Evolutionary conservation across 768 basidiomycete species (phyloP).

Genomic region (Coprinellus micaceus): DNA sequence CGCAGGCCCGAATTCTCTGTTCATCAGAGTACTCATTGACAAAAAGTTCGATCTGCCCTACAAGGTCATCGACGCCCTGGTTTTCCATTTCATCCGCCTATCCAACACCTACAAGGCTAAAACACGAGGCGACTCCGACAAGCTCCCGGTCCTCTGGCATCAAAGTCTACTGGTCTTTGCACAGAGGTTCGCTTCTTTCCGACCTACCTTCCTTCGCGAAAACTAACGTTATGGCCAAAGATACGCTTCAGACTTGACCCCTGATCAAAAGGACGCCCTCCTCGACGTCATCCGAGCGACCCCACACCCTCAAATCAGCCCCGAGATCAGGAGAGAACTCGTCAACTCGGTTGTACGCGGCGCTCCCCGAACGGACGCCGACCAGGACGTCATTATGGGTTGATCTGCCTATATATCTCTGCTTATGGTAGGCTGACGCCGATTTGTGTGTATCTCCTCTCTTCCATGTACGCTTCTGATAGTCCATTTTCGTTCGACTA

Average conservation of each 20-base stretch:
- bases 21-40: slow-evolving; percentile 94
- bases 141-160: slow-evolving; percentile 97
- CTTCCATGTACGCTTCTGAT: too few relatives aligned
- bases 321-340: slow-evolving; percentile 88
- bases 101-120: slow-evolving; percentile 85
- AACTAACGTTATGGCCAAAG: slow-evolving; percentile 34
- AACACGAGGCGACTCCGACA: slow-evolving; percentile 64
- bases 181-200: slow-evolving; percentile 62
- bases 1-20: slow-evolving; percentile 86
- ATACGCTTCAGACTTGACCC: slow-evolving; percentile 90
- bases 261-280: slow-evolving; percentile 97
- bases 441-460: background rate
- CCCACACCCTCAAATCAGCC: slow-evolving; percentile 81
- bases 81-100: slow-evolving; percentile 96
- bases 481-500: too few relatives aligned
- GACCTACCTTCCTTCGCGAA: background rate
- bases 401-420: slow-evolving; percentile 28
- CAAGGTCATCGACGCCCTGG: slow-evolving; percentile 95
- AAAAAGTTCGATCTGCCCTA: slow-evolving; percentile 98
- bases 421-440: too few relatives aligned
- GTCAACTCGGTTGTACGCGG: slow-evolving; percentile 84
- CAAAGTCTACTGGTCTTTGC: slow-evolving; percentile 92
- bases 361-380: slow-evolving; percentile 63
- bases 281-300: slow-evolving; percentile 86
- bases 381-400: slow-evolving; percentile 65